A percentile compares a stretch with the other conserved stretches of the same genome.
phyloP scores from a whole-genome alignment of 306 rosid species.

The Ceratonia siliqua region DNA sequence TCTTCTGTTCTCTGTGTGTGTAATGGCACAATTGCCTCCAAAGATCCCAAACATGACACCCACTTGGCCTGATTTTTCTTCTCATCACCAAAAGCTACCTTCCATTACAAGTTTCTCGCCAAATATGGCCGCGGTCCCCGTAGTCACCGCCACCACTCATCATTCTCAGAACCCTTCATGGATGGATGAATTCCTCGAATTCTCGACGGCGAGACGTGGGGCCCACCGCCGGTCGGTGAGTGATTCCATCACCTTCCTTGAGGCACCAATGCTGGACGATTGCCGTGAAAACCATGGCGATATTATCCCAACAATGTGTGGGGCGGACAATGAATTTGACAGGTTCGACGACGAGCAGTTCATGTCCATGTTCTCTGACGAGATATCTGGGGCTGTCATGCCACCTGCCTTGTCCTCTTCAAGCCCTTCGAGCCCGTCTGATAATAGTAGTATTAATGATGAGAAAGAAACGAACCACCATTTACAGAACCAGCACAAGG shows the following conservation, averaged over 20 bases:
- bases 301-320: not conserved
- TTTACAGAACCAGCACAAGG: constrained; percentile 9
- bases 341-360: constrained; percentile 84
- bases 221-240: constrained; percentile 80
- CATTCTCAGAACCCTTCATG: constrained; percentile 60
- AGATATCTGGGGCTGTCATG: constrained; percentile 42
- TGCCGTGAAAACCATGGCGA: constrained; percentile 33
- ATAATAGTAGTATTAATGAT: constrained; percentile 72
- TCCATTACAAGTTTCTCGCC: constrained; percentile 43
- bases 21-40: constrained; percentile 93
- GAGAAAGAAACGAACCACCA: constrained; percentile 44
- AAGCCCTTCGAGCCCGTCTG: constrained; percentile 78
- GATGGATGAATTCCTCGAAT: constrained; percentile 89
- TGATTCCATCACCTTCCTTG: constrained; percentile 71
- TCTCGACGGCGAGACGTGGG: constrained; percentile 67
- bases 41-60: constrained; percentile 75
- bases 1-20: not conserved
- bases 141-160: not conserved
- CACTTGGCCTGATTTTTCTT: constrained; percentile 61
- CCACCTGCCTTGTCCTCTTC: constrained; percentile 54
- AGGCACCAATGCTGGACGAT: constrained; percentile 62
- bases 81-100: constrained; percentile 51
- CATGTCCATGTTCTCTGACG: constrained; percentile 79
- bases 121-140: no score
- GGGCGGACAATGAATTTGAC: constrained; percentile 51